These are phyloP conservation scores for Blastobotrys apis DNA, from an alignment of 1,139 yeast genomes.

Conservation along the genomic window DNA sequence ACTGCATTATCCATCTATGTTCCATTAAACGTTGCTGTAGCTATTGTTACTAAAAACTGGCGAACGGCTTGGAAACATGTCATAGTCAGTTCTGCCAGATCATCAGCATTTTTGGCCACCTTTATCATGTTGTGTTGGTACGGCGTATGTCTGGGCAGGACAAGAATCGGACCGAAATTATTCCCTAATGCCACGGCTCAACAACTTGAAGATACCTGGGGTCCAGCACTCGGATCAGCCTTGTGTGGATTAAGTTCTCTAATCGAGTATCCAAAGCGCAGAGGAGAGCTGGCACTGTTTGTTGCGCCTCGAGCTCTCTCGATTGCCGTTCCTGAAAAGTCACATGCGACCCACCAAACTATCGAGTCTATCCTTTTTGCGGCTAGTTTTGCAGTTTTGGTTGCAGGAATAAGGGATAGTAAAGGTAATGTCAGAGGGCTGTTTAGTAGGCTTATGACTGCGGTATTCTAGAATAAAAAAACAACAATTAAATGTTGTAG, in stretches of 20 bases:
- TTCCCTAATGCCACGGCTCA: constrained; percentile 29
- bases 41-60: constrained; percentile 15
- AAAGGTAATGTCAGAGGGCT: constrained; percentile 23
- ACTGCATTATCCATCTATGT: constrained; percentile 34
- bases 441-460: constrained; percentile 21
- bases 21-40: constrained; percentile 26
- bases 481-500: too few relatives aligned
- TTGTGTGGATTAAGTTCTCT: constrained; percentile 40
- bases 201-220: constrained; percentile 37
- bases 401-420: constrained; percentile 17
- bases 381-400: constrained; percentile 36
- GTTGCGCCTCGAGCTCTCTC: constrained; percentile 42
- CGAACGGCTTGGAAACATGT: constrained; percentile 14
- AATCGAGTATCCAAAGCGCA: constrained; percentile 37
- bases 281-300: constrained; percentile 43
- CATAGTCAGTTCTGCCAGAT: constrained; percentile 29
- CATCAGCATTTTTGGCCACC: constrained; percentile 40
- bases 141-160: constrained; percentile 39
- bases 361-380: constrained; percentile 35
- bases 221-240: constrained; percentile 37
- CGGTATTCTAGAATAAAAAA: constrained; percentile 20
- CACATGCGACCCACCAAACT: constrained; percentile 25
- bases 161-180: constrained; percentile 35
- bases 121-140: constrained; percentile 42
- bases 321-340: constrained; percentile 32